Base-by-base conservation (phyloP, 345 rosid genomes). In the Populus alba region DNA sequence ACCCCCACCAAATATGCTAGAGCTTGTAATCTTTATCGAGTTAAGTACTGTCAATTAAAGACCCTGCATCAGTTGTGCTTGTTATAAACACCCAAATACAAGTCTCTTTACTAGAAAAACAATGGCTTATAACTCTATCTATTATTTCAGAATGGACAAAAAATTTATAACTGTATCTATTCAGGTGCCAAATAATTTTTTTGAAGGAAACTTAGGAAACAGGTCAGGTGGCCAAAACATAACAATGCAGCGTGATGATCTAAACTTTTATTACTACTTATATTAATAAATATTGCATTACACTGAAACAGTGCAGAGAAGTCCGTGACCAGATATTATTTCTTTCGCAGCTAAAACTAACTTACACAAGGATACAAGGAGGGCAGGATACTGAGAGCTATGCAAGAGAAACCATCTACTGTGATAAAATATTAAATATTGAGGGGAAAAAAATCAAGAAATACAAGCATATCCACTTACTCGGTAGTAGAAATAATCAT, bases 401-500 rank as follows among this genome's bases (percentile, higher is more conserved):
- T n/a, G 2, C 31, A 31, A 66, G 17, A 72, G 27, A 31, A 35
- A 57, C 29, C 15, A 68, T 23, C 8, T 69, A 70, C 8, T 8
- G 38, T 59, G 10, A 41, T 31, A 81, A 73, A 47, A 66, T 39
- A 16, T 2, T 35, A 22, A 72, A 43, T 35, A 71, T 20, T 10
- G 29, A 73, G 53, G 18, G 4, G 15, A 18, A 53, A 53, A 22
- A 10, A 1, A 78, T 27, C 15, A 73, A 38, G 72, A 69, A 59
- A 68, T 73, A 45, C 67, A 70, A 75, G 13, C 39, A 76, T 43
- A 27, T 71, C 66, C 66, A 85, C 97, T 88, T 89, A 97, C 99
- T 80, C 97, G 87, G 86, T 90, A 97, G 80, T 97, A 94, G 81
- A 97, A 94, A 85, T 94, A 97, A 87, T 97, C 99, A 82, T 94